phyloP scores from a whole-genome alignment of 768 basidiomycete genomes.

The Floccularia luteovirens region DNA sequence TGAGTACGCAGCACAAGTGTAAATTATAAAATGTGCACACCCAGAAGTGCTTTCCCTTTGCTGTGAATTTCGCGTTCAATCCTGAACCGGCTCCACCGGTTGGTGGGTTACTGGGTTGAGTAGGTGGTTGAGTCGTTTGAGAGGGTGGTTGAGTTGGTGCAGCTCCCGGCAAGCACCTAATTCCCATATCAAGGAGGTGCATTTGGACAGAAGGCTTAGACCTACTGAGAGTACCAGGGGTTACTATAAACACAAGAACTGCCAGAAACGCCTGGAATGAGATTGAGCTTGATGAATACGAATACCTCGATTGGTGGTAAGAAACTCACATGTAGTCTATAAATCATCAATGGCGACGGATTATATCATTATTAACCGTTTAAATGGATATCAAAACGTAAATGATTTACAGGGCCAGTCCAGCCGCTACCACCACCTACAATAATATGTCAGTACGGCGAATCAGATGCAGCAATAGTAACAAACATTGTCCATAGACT shows the following conservation, averaged over 20 bases:
- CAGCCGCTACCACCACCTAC: conserved; percentile 19
- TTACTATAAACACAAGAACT: conserved; percentile 18
- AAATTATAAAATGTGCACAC: conserved; percentile 5
- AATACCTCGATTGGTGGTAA: not conserved
- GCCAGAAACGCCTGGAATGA: conserved; percentile 19
- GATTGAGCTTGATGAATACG: not conserved
- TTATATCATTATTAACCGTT: not conserved
- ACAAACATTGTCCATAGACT: conserved; percentile 26
- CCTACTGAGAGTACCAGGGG: conserved; percentile 19
- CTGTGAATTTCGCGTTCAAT: conserved; percentile 14
- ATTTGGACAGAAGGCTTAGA: not conserved
- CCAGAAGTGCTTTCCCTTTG: conserved; percentile 21
- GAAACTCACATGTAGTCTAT: conserved; percentile 12
- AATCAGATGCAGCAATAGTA: not conserved
- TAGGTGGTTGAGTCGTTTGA: conserved; percentile 3
- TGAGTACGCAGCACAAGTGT: not conserved
- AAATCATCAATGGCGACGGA: no score
- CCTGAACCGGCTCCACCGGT: conserved; percentile 9
- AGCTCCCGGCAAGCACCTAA: conserved; percentile 20
- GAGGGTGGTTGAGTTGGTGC: conserved; percentile 9
- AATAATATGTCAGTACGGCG: not conserved
- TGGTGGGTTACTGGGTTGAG: conserved; percentile 8
- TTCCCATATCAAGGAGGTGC: not conserved
- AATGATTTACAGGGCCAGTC: conserved; percentile 16
- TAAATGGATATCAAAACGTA: not conserved